Conservation (phyloP, 176 grass and related monocot species). For the Aegilops tauschii region DNA sequence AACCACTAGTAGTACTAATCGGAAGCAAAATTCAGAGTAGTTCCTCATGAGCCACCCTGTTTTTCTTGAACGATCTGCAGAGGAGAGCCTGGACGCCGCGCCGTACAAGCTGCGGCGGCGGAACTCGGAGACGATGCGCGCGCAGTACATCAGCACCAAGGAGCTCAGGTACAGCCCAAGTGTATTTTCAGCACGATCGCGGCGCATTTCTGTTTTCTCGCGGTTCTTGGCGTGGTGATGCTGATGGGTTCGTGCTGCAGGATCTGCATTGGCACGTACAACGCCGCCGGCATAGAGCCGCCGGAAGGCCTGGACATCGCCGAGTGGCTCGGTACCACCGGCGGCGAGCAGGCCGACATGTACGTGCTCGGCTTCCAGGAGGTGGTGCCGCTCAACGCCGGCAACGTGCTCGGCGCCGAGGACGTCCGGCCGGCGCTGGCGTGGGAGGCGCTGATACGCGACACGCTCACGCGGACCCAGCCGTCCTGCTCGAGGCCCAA, state of each 20-base stretch:
- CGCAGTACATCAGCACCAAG: constrained; percentile 90
- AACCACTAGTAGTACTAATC: no score
- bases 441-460: constrained; percentile 85
- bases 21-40: not conserved
- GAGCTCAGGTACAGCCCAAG: constrained; percentile 49
- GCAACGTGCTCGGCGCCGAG: constrained; percentile 85
- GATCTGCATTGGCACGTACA: constrained; percentile 77
- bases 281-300: constrained; percentile 63
- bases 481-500: constrained; percentile 19
- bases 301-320: constrained; percentile 55
- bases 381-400: constrained; percentile 86
- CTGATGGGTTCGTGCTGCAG: constrained; percentile 18
- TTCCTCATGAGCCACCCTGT: not conserved
- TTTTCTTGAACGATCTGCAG: not conserved
- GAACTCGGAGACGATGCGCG: constrained; percentile 86
- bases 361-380: constrained; percentile 93
- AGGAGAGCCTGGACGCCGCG: constrained; percentile 37
- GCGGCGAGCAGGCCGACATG: constrained; percentile 76
- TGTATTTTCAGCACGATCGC: not conserved
- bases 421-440: constrained; percentile 55
- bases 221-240: not conserved
- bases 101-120: constrained; percentile 64
- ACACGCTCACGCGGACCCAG: constrained; percentile 48
- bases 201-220: not conserved
- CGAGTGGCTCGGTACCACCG: constrained; percentile 58